A percentile compares a stretch with the other conserved stretches of the same genome.
Conservation (phyloP, 176 grass and related monocot genomes). For the Aegilops sharonensis region DNA sequence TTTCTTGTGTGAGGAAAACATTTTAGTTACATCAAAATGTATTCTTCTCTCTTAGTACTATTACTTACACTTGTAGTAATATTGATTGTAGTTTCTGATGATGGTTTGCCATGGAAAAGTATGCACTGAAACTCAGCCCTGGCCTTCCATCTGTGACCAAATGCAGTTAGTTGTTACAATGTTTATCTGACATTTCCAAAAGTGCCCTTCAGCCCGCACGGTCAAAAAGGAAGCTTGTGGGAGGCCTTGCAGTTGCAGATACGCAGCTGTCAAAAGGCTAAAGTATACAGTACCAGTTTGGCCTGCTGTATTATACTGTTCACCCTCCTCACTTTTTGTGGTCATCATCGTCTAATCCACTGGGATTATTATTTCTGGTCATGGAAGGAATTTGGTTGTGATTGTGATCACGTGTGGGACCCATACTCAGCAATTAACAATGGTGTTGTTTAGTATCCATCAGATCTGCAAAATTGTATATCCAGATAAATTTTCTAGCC, state of each 20-base stretch:
- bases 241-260: not conserved
- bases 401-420: slow-evolving; percentile 1
- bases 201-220: slow-evolving; percentile 9
- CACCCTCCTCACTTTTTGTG: slow-evolving; percentile 19
- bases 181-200: not conserved
- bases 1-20: too few species aligned
- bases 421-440: not conserved
- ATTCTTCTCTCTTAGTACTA: too few species aligned
- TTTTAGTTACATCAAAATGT: too few species aligned
- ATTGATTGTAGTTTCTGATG: not conserved
- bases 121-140: slow-evolving; percentile 4
- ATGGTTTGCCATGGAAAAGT: not conserved
- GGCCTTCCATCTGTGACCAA: slow-evolving; percentile 23
- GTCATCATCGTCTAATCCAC: slow-evolving; percentile 26
- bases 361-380: slow-evolving; percentile 15
- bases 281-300: slow-evolving; percentile 26
- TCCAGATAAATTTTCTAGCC: not conserved
- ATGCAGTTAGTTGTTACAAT: not conserved
- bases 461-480: not conserved
- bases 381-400: slow-evolving; percentile 20
- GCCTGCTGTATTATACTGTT: slow-evolving; percentile 14
- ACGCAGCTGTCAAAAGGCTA: slow-evolving; percentile 30
- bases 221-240: slow-evolving; percentile 25
- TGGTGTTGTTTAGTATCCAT: slow-evolving; percentile 6
- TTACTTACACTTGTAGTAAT: too few species aligned